Conservation (phyloP, 495 filamentous ascomycete species). For the Paragyromitra xinjiangensis region DNA sequence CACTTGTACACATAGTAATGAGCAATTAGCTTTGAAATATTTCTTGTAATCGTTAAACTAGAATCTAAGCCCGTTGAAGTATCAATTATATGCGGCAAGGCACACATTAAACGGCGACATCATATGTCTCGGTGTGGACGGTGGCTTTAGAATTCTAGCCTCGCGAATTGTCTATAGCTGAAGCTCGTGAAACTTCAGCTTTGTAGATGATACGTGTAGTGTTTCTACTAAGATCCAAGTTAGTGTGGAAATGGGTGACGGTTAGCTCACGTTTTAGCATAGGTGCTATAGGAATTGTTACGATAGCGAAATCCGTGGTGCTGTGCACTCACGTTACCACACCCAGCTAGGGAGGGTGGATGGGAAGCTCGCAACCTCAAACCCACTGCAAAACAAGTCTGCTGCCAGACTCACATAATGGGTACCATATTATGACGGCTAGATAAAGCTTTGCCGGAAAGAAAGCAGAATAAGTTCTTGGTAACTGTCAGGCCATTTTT, state of each 20-base stretch:
- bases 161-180: background rate
- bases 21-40: background rate
- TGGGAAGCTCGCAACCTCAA: too few relatives aligned
- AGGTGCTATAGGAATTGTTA: background rate
- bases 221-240: background rate
- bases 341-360: background rate
- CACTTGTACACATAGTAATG: conserved; percentile 1
- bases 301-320: background rate
- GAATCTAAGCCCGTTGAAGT: background rate
- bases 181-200: background rate
- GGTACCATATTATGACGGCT: background rate
- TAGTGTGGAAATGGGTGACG: background rate
- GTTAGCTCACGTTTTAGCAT: background rate
- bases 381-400: too few relatives aligned
- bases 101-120: background rate
- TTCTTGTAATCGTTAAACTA: background rate
- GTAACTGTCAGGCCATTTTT: background rate
- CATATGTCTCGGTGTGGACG: background rate
- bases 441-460: background rate
- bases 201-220: background rate
- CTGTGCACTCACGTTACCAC: background rate
- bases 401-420: background rate
- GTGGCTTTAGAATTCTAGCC: background rate
- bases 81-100: background rate
- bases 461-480: background rate